Conservation (phyloP, 805 yeast species). For the Saccharomycopsis vini region DNA sequence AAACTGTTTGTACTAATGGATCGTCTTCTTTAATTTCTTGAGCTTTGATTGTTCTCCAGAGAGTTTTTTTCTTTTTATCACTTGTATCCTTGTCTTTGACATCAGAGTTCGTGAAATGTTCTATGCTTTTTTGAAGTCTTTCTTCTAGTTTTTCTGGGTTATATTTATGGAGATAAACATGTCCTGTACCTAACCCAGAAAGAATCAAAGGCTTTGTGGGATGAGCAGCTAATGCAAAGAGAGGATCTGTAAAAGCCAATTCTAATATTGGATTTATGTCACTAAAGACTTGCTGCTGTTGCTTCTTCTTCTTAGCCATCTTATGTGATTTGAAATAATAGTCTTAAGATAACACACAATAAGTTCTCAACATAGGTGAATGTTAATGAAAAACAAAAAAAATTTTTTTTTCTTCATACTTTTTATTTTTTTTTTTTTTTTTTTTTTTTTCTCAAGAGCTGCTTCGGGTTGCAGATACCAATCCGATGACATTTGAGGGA, state of each 20-base stretch:
- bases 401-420: too few species aligned
- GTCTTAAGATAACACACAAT: too few species aligned
- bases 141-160: constrained; percentile 39
- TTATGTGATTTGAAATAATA: too few species aligned
- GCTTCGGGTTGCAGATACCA: too few species aligned
- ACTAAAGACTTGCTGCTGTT: constrained; percentile 5
- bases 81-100: constrained; percentile 21
- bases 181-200: constrained; percentile 78
- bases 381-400: too few species aligned
- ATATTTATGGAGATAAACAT: constrained; percentile 53
- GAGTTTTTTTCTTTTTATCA: constrained; percentile 31
- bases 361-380: too few species aligned
- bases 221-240: constrained; percentile 74
- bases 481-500: too few species aligned
- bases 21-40: constrained; percentile 13
- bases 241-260: constrained; percentile 36
- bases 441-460: too few species aligned
- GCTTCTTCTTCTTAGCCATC: constrained; percentile 15
- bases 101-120: constrained; percentile 6
- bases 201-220: constrained; percentile 59
- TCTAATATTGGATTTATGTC: constrained; percentile 12
- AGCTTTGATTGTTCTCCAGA: constrained; percentile 31
- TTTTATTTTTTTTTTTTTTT: too few species aligned
- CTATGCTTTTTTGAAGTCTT: constrained; percentile 21
- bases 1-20: constrained; percentile 32